Evolutionary conservation across 768 basidiomycete species (phyloP), one percentile per base, ranked within the genome.

Genomic region (Lanmaoa rubissima): DNA sequence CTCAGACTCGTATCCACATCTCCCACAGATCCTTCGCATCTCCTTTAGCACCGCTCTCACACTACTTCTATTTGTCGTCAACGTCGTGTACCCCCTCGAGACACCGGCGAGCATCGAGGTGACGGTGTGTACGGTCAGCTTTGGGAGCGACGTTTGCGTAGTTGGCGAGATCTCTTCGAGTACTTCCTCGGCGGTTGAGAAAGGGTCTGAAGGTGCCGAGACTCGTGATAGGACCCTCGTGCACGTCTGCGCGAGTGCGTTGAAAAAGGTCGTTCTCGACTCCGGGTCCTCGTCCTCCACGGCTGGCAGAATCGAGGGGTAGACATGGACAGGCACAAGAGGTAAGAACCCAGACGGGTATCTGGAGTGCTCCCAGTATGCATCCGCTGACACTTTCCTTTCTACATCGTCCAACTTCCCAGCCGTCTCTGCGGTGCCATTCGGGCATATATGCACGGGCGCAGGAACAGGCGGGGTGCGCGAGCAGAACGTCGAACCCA

Each of bases 51-150:
- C 76, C 24, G 85, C 85, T 65, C 80, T 85, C 26, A 94, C 83
- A 61, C 92, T 92, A 32, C 86, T 79, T 60, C 83, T 78, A 62
- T 96, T 95, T 10, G 91, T 91, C 5, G 92, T 94, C 47, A 95
- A 74, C n/a, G 90, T 92, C 59, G 93, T 94, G 88, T 89, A 87
- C 0, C 86, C 85, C 28, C 80, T 73, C 39, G 73, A 73, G 0
- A 87, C 82, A 16, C 92, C 93, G 65, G 81, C 82, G 19, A 85
- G 73, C 75, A 94, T 75, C 52, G 87, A 90, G 54, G 83, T 78
- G 10, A 90, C 81, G 0, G 93, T 94, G 68, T 94, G 92, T 10
- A 79, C 80, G 0, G 92, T 92, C 34, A 91, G 73, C 32, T 79
- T 79, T 1, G 82, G 78, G 58, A 84, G 84, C 19, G 76, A 78